Conservation (phyloP, 2,329 filamentous ascomycete genomes). For the Chalaropsis ovoidea region DNA sequence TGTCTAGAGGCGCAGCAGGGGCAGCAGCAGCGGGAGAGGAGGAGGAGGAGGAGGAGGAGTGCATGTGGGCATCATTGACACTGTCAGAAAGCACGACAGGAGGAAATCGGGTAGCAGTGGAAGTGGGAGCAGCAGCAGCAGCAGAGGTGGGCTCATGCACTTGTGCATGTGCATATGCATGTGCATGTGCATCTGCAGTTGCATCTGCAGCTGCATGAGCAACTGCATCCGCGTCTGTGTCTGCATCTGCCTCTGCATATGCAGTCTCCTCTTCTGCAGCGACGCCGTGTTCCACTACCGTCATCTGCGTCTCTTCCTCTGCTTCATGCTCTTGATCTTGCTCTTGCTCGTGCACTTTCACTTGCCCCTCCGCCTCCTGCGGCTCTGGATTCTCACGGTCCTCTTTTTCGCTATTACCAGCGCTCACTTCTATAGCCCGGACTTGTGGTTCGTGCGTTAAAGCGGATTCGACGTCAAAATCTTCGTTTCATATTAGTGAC, state of each 20-base stretch:
- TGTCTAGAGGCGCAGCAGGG: neutral
- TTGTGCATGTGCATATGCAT: conserved; percentile 13
- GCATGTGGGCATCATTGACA: neutral
- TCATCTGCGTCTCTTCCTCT: neutral
- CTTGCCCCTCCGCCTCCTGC: neutral
- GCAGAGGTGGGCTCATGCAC: neutral
- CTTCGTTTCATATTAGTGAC: conserved; percentile 19
- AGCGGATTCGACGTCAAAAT: conserved; percentile 16
- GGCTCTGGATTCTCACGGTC: neutral
- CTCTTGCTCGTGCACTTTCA: neutral
- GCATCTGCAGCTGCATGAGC: neutral
- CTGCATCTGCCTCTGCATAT: neutral
- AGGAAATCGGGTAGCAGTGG: conserved; percentile 6
- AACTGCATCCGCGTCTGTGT: neutral
- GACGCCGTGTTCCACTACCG: neutral
- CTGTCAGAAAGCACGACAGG: conserved; percentile 8
- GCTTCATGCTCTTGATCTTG: neutral
- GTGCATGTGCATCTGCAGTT: neutral
- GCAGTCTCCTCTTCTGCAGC: neutral
- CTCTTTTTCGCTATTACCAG: neutral
- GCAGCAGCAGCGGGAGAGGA: too few species aligned
- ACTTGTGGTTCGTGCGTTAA: conserved; percentile 9
- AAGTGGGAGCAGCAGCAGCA: conserved; percentile 4
- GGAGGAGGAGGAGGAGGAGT: neutral
- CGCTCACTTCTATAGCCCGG: conserved; percentile 14